A percentile compares a stretch with the other conserved stretches of the same genome.
Evolutionary conservation across 2,329 filamentous ascomycete species (phyloP).

Genomic region (Penicillium verrucosum): DNA sequence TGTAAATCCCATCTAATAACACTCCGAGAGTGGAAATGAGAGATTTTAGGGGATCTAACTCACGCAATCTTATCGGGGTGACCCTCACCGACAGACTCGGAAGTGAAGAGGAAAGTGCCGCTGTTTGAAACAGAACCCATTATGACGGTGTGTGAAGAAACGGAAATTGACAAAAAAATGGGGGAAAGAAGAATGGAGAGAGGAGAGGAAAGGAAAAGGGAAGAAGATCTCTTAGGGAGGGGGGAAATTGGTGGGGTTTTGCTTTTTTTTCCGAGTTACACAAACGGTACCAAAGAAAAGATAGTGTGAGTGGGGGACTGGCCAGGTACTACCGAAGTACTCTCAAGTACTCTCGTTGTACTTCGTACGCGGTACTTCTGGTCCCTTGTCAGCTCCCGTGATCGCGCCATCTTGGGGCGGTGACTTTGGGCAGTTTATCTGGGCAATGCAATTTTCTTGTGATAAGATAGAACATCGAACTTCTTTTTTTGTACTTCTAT

Average conservation of each 20-base stretch:
- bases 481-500: neutral
- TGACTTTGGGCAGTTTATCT: conserved; percentile 22
- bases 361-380: conserved; percentile 8
- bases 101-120: conserved; percentile 83
- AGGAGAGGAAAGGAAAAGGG: conserved; percentile 30
- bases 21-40: neutral
- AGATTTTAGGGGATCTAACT: conserved; percentile 24
- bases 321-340: conserved; percentile 9
- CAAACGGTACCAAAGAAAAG: conserved; percentile 7
- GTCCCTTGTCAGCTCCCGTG: conserved; percentile 21
- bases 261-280: conserved; percentile 14
- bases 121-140: conserved; percentile 59
- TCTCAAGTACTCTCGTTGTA: conserved; percentile 6
- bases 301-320: conserved; percentile 5
- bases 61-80: conserved; percentile 94
- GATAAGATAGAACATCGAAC: conserved; percentile 18
- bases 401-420: conserved; percentile 34
- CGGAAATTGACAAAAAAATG: conserved; percentile 18
- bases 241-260: conserved; percentile 25
- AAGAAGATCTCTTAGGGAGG: conserved; percentile 20
- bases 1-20: neutral
- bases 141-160: conserved; percentile 40
- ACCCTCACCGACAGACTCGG: conserved; percentile 84
- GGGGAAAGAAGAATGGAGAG: conserved; percentile 12
- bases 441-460: conserved; percentile 13